Base-by-base conservation (phyloP, 208 protist species). In the Naegleria fowleri region DNA sequence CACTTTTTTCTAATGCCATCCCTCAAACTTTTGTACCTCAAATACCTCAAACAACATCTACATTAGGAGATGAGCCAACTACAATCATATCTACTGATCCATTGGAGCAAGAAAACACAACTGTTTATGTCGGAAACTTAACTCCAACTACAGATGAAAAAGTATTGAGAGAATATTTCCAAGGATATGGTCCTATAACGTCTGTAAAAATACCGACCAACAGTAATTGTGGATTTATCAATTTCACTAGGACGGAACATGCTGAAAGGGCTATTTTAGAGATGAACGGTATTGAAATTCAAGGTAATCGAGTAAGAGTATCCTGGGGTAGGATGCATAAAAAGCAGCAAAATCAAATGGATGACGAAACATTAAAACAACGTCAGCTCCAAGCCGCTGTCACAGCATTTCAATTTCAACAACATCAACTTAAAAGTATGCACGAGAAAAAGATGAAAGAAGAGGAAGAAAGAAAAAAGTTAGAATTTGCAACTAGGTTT, bases 351-450 rank as follows among this genome's bases (percentile, higher is more conserved):
- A 79, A 19, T 93, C 90, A 51, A 88, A 83, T 16, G 90, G 87
- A 91, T 90, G 89, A 13, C 95, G 94, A 11, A 94, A 90, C 15
- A 96, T 90, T 13, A 95, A 83, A 29, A 93, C 94, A 92, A 95
- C 91, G 22, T 90, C 29, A 83, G 96, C 91, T n/a, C 94, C 91
- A 51, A 93, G 90, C 4, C 95, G 92, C 58, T 76, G 92, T 90
- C 93, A 59, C 0, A 93, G 92, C 58, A 93, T 92, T 0, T 93
- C 94, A 25, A 94, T 92, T 89, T 96, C 94, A 67, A 96, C 96
- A 29, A 95, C 90, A 19, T 93, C 96, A 52, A 93, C 94, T 48
- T 83, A 92, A 90, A 93, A 93, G 13, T 91, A 90, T 94, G 0
- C 38, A 86, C n/a, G 87, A 89, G 91, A 91, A 40, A 90, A 90